Evolutionary conservation across 345 rosid species (phyloP), one percentile per base, ranked within the genome.

Genomic region (Salix purpurea): DNA sequence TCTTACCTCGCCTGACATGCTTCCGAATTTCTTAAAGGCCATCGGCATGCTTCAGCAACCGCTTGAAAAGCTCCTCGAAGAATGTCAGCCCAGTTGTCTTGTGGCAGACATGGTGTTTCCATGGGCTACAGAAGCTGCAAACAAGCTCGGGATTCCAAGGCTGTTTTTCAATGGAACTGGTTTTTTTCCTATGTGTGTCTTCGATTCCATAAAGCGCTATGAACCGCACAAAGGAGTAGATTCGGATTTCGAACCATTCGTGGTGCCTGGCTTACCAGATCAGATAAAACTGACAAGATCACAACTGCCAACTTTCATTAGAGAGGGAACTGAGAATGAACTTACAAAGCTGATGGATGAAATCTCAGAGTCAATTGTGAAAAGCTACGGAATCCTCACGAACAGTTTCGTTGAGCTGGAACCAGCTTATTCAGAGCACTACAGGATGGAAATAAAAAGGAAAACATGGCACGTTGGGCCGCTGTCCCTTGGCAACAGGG

Each of bases 101-200:
- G 81, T 81, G 0, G 80, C 72, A 1, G 80, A 77, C 68, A 23
- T 44, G 26, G 1, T 52, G n/a, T 81, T 76, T 69, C 71, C 77
- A 4, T 81, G 77, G 80, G 74, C 78, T 61, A 72, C 75, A 19
- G 77, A 73, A 21, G 61, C 48, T 64, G 80, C 80, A 5, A 2
- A 14, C 37, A 74, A 67, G 39, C 39, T 75, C 11, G 50, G 72
- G 9, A 75, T 75, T 67, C 78, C 78, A 15, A 75, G 72, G 72
- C 36, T 67, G 32, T 32, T 10, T 36, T 75, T 75, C 65, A 30
- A 26, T 4, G 71, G 72, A n/a, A 39, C 39, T 0, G 9, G 78
- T 18, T 30, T 12, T 52, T 67, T 75, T 34, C 2, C 71, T 76
- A 5, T 34, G 37, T 34, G 67, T 40, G 42, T 56, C 4, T 26